phyloP scores from a whole-genome alignment of 169 alveolate genomes.

The Eimeria falciformis region DNA sequence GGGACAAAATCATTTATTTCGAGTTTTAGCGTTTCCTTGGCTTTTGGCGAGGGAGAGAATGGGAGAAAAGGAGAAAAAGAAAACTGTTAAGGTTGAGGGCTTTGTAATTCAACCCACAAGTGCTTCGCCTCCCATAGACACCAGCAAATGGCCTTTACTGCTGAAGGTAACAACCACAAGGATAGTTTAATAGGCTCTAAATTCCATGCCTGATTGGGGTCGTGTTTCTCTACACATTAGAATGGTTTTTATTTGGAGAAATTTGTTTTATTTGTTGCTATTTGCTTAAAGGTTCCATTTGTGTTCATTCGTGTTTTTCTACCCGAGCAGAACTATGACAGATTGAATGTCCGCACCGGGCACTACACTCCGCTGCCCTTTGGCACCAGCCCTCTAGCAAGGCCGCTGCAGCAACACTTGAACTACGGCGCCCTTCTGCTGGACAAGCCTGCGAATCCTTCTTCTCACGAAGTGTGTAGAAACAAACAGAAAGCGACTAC shows the following conservation, averaged over 20 bases:
- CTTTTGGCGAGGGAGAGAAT: neutral
- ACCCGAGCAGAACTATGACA: conserved; percentile 93
- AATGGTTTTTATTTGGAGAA: neutral
- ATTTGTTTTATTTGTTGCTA: neutral
- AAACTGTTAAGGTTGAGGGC: neutral
- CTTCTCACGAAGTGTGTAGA: conserved; percentile 97
- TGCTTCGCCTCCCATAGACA: conserved; percentile 92
- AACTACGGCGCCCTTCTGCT: conserved; percentile 98
- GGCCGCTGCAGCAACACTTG: conserved; percentile 96
- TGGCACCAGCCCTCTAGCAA: conserved; percentile 98
- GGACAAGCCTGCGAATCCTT: conserved; percentile 99
- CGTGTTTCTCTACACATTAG: neutral
- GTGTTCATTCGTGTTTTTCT: conserved; percentile 74
- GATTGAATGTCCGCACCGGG: conserved; percentile 96
- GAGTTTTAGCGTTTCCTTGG: neutral
- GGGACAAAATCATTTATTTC: neutral
- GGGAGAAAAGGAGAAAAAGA: conserved; percentile 36
- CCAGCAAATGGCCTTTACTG: conserved; percentile 97
- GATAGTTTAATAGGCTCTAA: neutral
- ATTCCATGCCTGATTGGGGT: neutral
- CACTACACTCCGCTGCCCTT: conserved; percentile 99
- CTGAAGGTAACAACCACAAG: conserved; percentile 84
- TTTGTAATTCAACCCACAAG: conserved; percentile 54
- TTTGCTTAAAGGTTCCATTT: neutral
- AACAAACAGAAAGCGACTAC: no score